phyloP scores from a whole-genome alignment of 768 basidiomycete species.

The Suillus decipiens region DNA sequence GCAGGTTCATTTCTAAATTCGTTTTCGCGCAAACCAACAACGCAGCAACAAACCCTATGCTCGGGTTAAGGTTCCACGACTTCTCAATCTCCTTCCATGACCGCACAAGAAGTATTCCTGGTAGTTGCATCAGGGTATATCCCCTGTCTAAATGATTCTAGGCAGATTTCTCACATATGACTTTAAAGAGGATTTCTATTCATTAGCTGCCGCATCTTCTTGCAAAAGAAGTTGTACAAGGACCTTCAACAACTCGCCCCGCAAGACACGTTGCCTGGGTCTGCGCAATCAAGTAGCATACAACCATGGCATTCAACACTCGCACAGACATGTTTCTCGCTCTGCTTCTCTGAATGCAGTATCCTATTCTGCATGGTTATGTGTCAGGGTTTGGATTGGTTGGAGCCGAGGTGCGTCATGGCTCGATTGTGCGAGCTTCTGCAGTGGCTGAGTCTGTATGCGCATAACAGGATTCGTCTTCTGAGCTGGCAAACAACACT shows the following conservation, averaged over 20 bases:
- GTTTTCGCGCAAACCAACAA: too few relatives aligned
- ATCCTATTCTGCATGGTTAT: conserved; percentile 72
- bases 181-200: conserved; percentile 48
- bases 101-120: conserved; percentile 17
- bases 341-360: conserved; percentile 75
- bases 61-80: conserved; percentile 31
- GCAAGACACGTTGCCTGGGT: conserved; percentile 26
- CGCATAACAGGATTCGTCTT: conserved; percentile 51
- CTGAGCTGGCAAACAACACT: conserved; percentile 73
- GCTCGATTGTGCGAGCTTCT: conserved; percentile 2
- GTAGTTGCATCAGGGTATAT: conserved; percentile 23
- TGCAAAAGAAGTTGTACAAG: conserved; percentile 59
- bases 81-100: conserved; percentile 12
- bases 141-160: background rate
- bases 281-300: conserved; percentile 21
- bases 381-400: conserved; percentile 61
- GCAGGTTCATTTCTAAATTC: too few relatives aligned
- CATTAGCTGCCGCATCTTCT: conserved; percentile 57
- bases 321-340: conserved; percentile 61
- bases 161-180: background rate
- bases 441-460: conserved; percentile 1
- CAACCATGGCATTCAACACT: conserved; percentile 53
- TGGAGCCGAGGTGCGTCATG: conserved; percentile 53
- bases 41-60: conserved; percentile 25
- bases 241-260: conserved; percentile 54